Base-by-base conservation (phyloP, 2,329 filamentous ascomycete species). In the Teratosphaeria pseudoeucalypti region DNA sequence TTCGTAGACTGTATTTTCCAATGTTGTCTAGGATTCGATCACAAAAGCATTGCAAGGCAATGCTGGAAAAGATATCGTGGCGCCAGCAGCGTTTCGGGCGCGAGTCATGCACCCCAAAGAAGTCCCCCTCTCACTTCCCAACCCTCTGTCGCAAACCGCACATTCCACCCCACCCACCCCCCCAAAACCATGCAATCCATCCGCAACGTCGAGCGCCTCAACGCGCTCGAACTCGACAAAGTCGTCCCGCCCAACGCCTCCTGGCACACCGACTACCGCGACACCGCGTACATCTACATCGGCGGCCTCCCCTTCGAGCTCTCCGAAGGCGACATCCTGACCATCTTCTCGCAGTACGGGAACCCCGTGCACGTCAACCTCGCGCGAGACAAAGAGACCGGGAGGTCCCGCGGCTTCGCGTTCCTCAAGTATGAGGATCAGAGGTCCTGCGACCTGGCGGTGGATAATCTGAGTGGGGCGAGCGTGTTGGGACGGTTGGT, bases 341-440 rank as follows among this genome's bases (percentile, higher is more conserved):
- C 92, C 11, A 95, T 99, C 62, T 99, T 97, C 79, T 96, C 91
- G 6, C 94, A 99, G 74, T 99, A 87, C 71, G 94, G 94, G 67
- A 92, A 97, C 72, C 95, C 95, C 2, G 89, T 92, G 2, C 95
- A 92, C 75, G 81, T 99, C 61, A 95, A 96, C 68, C 84, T 99
- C 12, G 86, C 88, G 55, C 90, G 94, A 70, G 94, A 99, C 79
- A 94, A 94, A 72, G 95, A 97, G 72, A 95, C 92, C 0, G 94
- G 94, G 62, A 96, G 96, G 76, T 95, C 89, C 62, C 88, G 88
- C 65, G 94, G 94, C 0, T 99, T 97, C 71, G 91, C 88, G 2
- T 99, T 95, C 81, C 81, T 99, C 60, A 99, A 99, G 72, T 99
- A 97, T 75, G 94, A 99, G 73, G 92, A 99, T 74, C 94, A 99